Conservation (phyloP, 495 filamentous ascomycete genomes). For the Wilcoxina mikolae region DNA sequence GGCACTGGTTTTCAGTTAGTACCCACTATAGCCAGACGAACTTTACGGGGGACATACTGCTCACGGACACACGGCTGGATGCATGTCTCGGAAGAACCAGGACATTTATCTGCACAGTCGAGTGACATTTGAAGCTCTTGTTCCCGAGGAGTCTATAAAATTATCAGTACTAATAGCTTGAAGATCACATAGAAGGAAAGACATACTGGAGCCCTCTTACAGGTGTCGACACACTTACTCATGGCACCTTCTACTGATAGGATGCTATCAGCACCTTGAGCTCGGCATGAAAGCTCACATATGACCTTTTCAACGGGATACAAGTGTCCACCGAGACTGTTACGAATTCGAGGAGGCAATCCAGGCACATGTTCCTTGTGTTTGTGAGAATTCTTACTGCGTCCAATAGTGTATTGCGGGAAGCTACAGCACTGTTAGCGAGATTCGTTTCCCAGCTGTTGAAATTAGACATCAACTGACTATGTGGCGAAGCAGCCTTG, state of each 20-base stretch:
- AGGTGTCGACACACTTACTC: background rate
- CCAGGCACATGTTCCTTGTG: constrained; percentile 1
- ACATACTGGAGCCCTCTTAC: background rate
- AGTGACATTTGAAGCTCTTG: constrained; percentile 1
- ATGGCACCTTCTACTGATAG: background rate
- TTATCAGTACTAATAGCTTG: background rate
- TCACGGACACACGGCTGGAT: background rate
- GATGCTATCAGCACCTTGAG: background rate
- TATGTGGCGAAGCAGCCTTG: constrained; percentile 6
- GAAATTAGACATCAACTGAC: background rate
- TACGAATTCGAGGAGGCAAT: background rate
- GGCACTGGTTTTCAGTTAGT: background rate
- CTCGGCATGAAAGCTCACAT: constrained; percentile 2
- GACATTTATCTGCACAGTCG: background rate
- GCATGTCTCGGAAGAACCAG: background rate
- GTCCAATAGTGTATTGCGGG: background rate
- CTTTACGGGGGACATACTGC: background rate
- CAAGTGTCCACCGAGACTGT: background rate
- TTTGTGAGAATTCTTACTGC: background rate
- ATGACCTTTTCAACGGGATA: background rate
- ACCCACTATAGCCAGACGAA: background rate
- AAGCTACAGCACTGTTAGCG: background rate
- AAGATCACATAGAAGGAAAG: background rate
- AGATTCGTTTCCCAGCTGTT: background rate
- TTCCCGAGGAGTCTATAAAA: background rate